These are phyloP conservation scores for Scenedesmus sp. DNA, from an alignment of 163 green algal genomes.

Conservation along the genomic window DNA sequence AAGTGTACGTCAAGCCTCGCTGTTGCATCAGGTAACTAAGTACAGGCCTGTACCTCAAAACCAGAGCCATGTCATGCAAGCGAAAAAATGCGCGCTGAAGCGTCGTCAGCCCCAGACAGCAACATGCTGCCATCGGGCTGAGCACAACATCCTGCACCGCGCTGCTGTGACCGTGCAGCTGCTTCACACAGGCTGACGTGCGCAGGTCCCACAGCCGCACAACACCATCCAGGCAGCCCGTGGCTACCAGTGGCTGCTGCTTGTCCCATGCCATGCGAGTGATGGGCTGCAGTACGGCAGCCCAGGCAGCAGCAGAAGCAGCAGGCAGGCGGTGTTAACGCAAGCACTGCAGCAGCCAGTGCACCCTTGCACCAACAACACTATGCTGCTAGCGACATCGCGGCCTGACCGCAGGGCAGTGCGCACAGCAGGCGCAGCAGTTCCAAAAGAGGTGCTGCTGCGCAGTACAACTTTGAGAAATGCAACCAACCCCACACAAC, in stretches of 20 bases:
- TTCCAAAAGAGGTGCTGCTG: not conserved
- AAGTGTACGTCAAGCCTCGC: too few relatives aligned
- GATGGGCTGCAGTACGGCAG: constrained; percentile 68
- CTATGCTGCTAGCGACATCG: not conserved
- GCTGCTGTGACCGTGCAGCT: constrained; percentile 73
- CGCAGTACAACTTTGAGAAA: not conserved
- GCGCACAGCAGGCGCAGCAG: not conserved
- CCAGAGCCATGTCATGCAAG: not conserved
- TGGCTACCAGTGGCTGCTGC: constrained; percentile 74
- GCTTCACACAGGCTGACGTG: constrained; percentile 73
- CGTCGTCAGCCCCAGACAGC: constrained; percentile 85
- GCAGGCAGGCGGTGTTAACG: not conserved
- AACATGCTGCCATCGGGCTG: constrained; percentile 78
- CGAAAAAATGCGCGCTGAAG: constrained; percentile 80
- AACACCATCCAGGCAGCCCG: constrained; percentile 85
- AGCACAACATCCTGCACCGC: constrained; percentile 85
- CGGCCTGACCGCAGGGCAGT: not conserved
- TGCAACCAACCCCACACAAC: not conserved
- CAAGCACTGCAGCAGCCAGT: not conserved
- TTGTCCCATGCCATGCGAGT: constrained; percentile 70
- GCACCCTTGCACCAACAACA: not conserved
- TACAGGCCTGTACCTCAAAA: not conserved
- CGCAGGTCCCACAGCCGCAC: constrained; percentile 87
- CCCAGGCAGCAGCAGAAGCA: not conserved
- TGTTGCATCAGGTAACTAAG: too few relatives aligned